phyloP scores from a whole-genome alignment of 2,329 filamentous ascomycete genomes.

The Pseudocercospora crystallina region DNA sequence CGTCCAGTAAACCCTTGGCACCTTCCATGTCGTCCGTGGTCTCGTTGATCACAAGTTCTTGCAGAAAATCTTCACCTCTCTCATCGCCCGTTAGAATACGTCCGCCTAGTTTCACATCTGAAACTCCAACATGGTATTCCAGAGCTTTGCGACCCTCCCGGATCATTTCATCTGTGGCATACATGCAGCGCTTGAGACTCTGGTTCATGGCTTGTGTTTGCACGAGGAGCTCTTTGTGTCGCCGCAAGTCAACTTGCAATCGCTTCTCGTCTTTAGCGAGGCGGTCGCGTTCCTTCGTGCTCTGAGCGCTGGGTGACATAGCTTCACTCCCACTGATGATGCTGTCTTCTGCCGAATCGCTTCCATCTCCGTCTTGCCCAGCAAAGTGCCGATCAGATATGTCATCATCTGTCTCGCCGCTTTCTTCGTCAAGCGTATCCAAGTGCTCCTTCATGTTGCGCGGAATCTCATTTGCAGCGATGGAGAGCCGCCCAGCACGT shows the following conservation, averaged over 20 bases:
- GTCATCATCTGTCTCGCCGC: constrained; percentile 26
- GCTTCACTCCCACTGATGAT: constrained; percentile 32
- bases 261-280: constrained; percentile 77
- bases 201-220: constrained; percentile 96
- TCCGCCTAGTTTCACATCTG: constrained; percentile 78
- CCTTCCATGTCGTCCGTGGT: constrained; percentile 24
- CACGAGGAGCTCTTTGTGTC: constrained; percentile 82
- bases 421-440: constrained; percentile 34
- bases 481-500: constrained; percentile 71
- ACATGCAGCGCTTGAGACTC: constrained; percentile 83
- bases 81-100: constrained; percentile 64
- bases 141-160: constrained; percentile 84
- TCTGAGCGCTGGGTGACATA: constrained; percentile 39
- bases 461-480: constrained; percentile 38
- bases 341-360: constrained; percentile 30
- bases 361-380: constrained; percentile 26
- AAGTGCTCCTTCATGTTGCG: constrained; percentile 40
- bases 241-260: constrained; percentile 78
- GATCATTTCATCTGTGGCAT: constrained; percentile 88
- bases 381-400: constrained; percentile 1
- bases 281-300: constrained; percentile 50
- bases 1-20: constrained; percentile 31
- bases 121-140: constrained; percentile 74
- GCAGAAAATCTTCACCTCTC: constrained; percentile 20
- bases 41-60: constrained; percentile 29